Conservation (phyloP, 1,139 yeast species). For the Blastobotrys arbuscula region DNA sequence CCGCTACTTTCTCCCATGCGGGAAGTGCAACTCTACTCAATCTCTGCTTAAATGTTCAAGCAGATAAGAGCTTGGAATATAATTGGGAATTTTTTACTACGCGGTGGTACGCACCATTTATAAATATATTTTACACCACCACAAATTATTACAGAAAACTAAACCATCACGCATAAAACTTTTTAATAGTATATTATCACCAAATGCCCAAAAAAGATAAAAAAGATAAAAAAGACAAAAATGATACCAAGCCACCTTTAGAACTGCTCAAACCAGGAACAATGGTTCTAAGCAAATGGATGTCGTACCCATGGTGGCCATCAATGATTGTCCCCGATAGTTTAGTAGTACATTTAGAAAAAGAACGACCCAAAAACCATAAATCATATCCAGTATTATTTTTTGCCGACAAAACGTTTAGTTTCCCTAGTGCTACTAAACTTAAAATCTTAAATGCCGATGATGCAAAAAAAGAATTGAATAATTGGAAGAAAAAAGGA, state of each 20-base stretch:
- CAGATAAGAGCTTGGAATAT: too few relatives aligned
- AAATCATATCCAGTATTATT: constrained; percentile 33
- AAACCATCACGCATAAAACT: too few relatives aligned
- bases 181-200: too few relatives aligned
- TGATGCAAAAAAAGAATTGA: constrained; percentile 23
- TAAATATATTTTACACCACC: too few relatives aligned
- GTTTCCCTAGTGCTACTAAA: constrained; percentile 33
- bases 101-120: too few relatives aligned
- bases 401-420: constrained; percentile 29
- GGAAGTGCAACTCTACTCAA: too few relatives aligned
- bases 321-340: constrained; percentile 27
- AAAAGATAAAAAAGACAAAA: background rate
- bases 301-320: constrained; percentile 40
- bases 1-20: too few relatives aligned
- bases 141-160: too few relatives aligned
- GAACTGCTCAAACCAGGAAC: constrained; percentile 27
- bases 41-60: too few relatives aligned
- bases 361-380: background rate
- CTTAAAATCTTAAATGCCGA: constrained; percentile 29
- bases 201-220: background rate
- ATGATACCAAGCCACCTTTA: background rate
- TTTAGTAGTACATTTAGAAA: constrained; percentile 14
- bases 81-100: too few relatives aligned
- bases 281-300: constrained; percentile 35
- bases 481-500: constrained; percentile 19